phyloP scores from a whole-genome alignment of 768 basidiomycete species.

The Mycena epipterygia region DNA sequence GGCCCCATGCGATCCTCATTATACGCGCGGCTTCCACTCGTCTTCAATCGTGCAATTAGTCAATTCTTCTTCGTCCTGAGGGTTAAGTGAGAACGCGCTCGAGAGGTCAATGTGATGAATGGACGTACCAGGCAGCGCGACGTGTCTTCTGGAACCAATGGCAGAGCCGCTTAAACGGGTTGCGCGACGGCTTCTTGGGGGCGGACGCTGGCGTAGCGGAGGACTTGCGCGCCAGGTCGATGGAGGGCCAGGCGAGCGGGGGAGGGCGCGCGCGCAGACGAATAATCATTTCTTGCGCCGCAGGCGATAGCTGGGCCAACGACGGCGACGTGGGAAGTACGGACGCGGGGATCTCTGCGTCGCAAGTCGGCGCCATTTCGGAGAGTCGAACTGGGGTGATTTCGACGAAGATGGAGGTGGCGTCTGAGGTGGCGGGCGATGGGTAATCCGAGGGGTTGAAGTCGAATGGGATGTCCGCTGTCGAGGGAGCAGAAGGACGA shows the following conservation, averaged over 20 bases:
- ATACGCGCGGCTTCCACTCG: too few species aligned
- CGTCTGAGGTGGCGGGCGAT: not conserved
- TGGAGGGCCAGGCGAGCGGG: not conserved
- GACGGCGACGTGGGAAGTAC: not conserved
- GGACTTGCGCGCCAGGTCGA: not conserved
- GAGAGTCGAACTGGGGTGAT: not conserved
- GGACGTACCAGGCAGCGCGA: not conserved
- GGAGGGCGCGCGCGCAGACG: not conserved
- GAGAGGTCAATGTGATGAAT: too few species aligned
- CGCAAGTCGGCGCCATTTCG: not conserved
- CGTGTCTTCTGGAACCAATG: not conserved
- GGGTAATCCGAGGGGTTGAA: conserved; percentile 15
- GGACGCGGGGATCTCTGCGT: not conserved
- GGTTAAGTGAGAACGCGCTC: too few species aligned
- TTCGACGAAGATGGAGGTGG: not conserved
- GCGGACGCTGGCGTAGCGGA: not conserved
- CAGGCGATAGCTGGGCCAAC: not conserved
- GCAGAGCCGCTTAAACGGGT: conserved; percentile 10
- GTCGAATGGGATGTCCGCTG: conserved; percentile 10
- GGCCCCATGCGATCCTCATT: too few species aligned
- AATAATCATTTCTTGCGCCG: not conserved
- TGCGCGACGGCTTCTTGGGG: conserved; percentile 3
- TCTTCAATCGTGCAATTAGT: too few species aligned
- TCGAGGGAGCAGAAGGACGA: not conserved
- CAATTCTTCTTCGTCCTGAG: too few species aligned